Evolutionary conservation across 1,139 yeast species (phyloP), one percentile per base, ranked within the genome.

Genomic region (Saccharomyces hybrid): DNA sequence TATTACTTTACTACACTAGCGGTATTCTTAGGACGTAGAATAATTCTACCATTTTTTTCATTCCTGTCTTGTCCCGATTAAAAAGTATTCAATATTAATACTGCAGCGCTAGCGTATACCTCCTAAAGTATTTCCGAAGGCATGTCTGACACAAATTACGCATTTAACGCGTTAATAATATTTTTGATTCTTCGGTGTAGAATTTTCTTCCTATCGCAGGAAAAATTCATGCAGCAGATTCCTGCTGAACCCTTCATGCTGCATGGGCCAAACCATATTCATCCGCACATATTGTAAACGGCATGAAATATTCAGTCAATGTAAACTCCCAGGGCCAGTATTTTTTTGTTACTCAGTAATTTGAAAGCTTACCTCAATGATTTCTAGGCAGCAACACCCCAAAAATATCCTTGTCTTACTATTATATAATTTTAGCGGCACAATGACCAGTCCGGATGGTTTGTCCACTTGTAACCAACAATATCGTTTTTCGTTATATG

Each of bases 391-490:
- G 34, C 5, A 29, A 29, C n/a, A 11, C n/a, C 34, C 34, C n/a
- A 11, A 29, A 29, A 29, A 9, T 29, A 7, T 29, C 11, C 32
- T 29, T 29, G 32, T 29, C 32, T 29, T 7, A 29, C 32, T 29
- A 29, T 29, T 29, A 9, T 29, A 29, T 29, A 29, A 9, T 29
- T 29, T 29, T 29, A 29, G 32, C n/a, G 32, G n/a, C 72, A 74
- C 5, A 74, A 58, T 8, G 82, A 79, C 60, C 67, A 61, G 48
- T 73, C 56, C 2, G 59, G 58, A 6, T 59, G 56, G 9, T 55
- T 46, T 42, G 27, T 48, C 67, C 69, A 64, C 19, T 44, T 47
- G 11, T 21, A 19, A 19, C 24, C 44, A 16, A 8, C 9, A 11
- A 19, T 38, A 11, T 38, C 44, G 26, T 38, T 7, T 6, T 19